A percentile compares a stretch with the other conserved stretches of the same genome.
phyloP scores from a whole-genome alignment of 2,329 filamentous ascomycete species.

The Aspergillus fijiensis region DNA sequence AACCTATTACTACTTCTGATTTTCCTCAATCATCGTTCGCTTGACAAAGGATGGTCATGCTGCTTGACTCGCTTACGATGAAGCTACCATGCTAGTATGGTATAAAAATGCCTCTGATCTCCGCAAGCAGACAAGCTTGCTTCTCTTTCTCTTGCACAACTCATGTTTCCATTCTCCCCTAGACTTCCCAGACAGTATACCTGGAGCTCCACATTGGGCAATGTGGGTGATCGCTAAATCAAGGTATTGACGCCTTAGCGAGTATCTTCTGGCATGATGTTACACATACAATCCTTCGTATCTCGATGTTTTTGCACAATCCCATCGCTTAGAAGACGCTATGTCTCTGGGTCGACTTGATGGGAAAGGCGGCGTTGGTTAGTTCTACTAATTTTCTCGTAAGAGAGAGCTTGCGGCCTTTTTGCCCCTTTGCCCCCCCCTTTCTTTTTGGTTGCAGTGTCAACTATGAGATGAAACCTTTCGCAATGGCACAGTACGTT shows the following conservation, averaged over 20 bases:
- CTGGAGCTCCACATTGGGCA: slow-evolving; percentile 11
- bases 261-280: not conserved
- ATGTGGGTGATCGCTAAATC: slow-evolving; percentile 16
- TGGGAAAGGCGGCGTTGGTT: no score
- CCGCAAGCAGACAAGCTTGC: slow-evolving; percentile 22
- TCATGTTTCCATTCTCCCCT: slow-evolving; percentile 13
- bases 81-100: slow-evolving; percentile 12
- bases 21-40: slow-evolving; percentile 9
- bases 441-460: no score
- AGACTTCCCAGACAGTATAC: slow-evolving; percentile 17
- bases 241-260: slow-evolving; percentile 12
- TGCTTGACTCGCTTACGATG: slow-evolving; percentile 15
- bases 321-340: not conserved
- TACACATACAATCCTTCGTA: not conserved
- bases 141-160: slow-evolving; percentile 18
- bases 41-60: slow-evolving; percentile 12
- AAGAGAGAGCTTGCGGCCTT: no score
- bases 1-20: not conserved
- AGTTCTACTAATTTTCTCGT: no score
- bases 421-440: no score
- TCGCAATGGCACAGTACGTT: no score
- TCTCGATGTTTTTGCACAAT: not conserved
- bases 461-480: no score
- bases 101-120: slow-evolving; percentile 19
- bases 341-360: no score